These are phyloP conservation scores for Pseudogymnoascus destructans DNA, from an alignment of 2,329 filamentous ascomycete species.

Conservation along the genomic window DNA sequence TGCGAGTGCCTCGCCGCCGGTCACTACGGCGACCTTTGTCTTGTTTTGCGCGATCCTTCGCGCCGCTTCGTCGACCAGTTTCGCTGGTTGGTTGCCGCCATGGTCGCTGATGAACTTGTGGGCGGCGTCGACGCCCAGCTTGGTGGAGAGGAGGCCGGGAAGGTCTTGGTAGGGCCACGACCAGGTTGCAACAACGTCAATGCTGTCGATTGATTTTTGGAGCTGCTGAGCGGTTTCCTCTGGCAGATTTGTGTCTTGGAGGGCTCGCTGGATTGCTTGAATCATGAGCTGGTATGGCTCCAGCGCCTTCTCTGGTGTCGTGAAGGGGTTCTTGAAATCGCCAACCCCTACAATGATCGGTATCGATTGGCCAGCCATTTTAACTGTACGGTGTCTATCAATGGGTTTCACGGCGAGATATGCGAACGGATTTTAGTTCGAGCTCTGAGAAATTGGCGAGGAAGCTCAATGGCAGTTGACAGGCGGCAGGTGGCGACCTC, in stretches of 20 bases:
- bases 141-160: constrained; percentile 38
- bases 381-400: neutral
- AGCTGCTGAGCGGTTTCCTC: constrained; percentile 26
- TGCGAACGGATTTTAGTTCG: neutral
- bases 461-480: constrained; percentile 2
- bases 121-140: constrained; percentile 34
- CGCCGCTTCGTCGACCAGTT: constrained; percentile 50
- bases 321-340: constrained; percentile 46
- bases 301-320: constrained; percentile 36
- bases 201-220: constrained; percentile 38
- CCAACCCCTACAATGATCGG: constrained; percentile 51
- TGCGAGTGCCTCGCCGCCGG: constrained; percentile 52
- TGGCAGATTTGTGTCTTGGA: constrained; percentile 35
- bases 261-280: constrained; percentile 38
- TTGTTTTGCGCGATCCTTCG: constrained; percentile 40
- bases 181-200: constrained; percentile 49
- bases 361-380: neutral
- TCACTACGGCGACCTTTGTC: constrained; percentile 43
- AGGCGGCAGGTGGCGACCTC: neutral
- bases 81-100: constrained; percentile 50
- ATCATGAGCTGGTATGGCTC: constrained; percentile 48
- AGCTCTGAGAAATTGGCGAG: neutral
- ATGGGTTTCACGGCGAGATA: neutral
- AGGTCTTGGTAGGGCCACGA: constrained; percentile 52
- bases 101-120: constrained; percentile 42